Conservation (phyloP, 2,329 filamentous ascomycete species). For the Phoma sp. region DNA sequence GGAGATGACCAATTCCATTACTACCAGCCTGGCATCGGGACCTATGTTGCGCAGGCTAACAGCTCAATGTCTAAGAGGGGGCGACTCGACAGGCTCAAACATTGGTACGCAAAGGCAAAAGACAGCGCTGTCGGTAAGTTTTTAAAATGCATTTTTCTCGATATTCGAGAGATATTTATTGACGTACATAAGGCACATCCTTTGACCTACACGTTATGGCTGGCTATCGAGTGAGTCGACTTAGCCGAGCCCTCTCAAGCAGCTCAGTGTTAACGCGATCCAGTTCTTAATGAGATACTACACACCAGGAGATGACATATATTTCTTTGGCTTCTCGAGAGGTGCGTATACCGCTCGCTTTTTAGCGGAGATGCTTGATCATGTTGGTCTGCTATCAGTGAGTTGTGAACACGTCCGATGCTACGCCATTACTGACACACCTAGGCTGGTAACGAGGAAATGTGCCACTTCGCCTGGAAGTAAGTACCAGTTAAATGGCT, state of each 20-base stretch:
- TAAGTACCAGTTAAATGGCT: constrained; percentile 10
- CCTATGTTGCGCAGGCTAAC: constrained; percentile 64
- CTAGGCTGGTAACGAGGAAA: constrained; percentile 79
- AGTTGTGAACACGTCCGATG: background rate
- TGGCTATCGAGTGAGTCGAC: constrained; percentile 73
- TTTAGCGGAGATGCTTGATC: constrained; percentile 81
- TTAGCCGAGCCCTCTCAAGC: background rate
- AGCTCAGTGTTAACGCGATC: background rate
- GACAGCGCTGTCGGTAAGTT: constrained; percentile 69
- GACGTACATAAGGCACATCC: constrained; percentile 63
- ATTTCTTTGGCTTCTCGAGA: constrained; percentile 57
- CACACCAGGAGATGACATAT: constrained; percentile 55
- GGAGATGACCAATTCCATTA: constrained; percentile 62
- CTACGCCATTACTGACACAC: background rate
- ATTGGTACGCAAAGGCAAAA: constrained; percentile 75
- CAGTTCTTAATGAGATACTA: constrained; percentile 59
- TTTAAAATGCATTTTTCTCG: background rate
- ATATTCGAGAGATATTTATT: background rate
- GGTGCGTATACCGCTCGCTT: constrained; percentile 61
- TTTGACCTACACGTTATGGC: constrained; percentile 85
- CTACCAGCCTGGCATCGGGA: constrained; percentile 67
- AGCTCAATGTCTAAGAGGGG: constrained; percentile 65
- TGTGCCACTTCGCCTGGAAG: constrained; percentile 85
- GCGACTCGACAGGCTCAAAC: constrained; percentile 62
- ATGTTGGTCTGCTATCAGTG: constrained; percentile 74